phyloP scores from a whole-genome alignment of 345 rosid genomes.

The Kernera saxatilis region DNA sequence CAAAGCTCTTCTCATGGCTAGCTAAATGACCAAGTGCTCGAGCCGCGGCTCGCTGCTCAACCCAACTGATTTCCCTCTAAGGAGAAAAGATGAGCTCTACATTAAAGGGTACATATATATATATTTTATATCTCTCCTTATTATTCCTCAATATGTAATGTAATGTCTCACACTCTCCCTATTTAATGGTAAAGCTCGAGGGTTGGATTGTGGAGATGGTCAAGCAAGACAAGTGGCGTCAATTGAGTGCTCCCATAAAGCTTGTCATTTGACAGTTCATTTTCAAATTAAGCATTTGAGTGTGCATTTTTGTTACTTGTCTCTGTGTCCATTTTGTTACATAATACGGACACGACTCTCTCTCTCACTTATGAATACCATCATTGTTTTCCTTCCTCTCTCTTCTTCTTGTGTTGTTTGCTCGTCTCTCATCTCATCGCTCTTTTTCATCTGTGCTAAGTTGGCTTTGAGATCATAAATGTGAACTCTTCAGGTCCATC shows the following conservation, averaged over 20 bases:
- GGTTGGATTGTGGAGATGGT: conserved; percentile 99
- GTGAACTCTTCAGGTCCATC: conserved; percentile 70
- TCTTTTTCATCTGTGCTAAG: background rate
- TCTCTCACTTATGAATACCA: background rate
- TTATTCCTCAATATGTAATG: background rate
- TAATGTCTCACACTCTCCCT: conserved; percentile 8
- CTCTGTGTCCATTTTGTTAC: background rate
- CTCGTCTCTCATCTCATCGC: background rate
- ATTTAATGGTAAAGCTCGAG: conserved; percentile 71
- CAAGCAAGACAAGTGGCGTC: conserved; percentile 90
- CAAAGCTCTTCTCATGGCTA: conserved; percentile 51
- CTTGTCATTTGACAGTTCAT: conserved; percentile 3
- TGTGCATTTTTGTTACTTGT: background rate
- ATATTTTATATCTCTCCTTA: conserved; percentile 6
- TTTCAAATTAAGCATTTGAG: background rate
- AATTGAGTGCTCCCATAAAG: conserved; percentile 65
- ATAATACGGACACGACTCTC: background rate
- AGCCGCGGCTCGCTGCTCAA: conserved; percentile 85
- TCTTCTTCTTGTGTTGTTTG: conserved; percentile 12
- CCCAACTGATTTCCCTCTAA: conserved; percentile 82
- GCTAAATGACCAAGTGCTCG: conserved; percentile 70
- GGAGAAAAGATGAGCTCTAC: too few relatives aligned
- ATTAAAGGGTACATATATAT: too few relatives aligned
- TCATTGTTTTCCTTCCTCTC: background rate
- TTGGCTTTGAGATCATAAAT: conserved; percentile 25